Evolutionary conservation across 2,329 filamentous ascomycete genomes (phyloP).

Genomic region (Mollisiaceae sp.): DNA sequence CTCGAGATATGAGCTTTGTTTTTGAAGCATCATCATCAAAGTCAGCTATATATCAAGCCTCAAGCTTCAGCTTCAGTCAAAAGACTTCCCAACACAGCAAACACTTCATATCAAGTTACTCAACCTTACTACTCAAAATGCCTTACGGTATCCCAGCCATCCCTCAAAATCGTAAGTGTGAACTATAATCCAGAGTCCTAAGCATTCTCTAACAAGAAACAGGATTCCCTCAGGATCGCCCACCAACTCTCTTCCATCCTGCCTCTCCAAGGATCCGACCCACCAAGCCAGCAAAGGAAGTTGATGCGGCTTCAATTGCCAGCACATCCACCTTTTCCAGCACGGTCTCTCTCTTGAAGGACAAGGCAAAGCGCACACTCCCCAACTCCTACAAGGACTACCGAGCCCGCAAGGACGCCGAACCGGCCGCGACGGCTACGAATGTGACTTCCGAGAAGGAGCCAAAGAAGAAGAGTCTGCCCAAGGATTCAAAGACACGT

Average conservation of each 20-base stretch:
- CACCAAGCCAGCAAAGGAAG: conserved; percentile 21
- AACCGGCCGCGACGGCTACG: conserved; percentile 7
- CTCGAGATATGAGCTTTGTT: conserved; percentile 14
- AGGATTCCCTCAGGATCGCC: conserved; percentile 34
- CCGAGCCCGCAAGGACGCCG: conserved; percentile 22
- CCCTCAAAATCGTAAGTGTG: conserved; percentile 24
- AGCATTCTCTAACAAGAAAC: conserved; percentile 13
- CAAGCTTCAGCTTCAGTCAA: not conserved
- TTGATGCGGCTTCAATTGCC: conserved; percentile 33
- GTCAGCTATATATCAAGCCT: not conserved
- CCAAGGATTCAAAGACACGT: conserved; percentile 27
- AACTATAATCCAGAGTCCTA: not conserved
- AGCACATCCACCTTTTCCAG: conserved; percentile 38
- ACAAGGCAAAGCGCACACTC: conserved; percentile 31
- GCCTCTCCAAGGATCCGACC: conserved; percentile 35
- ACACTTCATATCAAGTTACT: not conserved
- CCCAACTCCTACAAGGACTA: conserved; percentile 23
- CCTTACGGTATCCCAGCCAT: conserved; percentile 27
- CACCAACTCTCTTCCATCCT: conserved; percentile 34
- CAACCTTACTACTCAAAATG: conserved; percentile 21
- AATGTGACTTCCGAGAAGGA: conserved; percentile 12
- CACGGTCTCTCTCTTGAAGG: conserved; percentile 35
- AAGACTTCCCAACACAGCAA: conserved; percentile 2
- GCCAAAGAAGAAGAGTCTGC: conserved; percentile 18
- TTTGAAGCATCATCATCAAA: conserved; percentile 15